Percentiles rank a stretch among this genome's conserved stretches.
phyloP scores from a whole-genome alignment of 1,284 basidiomycete genomes.

The Ceratobasidium sp. region DNA sequence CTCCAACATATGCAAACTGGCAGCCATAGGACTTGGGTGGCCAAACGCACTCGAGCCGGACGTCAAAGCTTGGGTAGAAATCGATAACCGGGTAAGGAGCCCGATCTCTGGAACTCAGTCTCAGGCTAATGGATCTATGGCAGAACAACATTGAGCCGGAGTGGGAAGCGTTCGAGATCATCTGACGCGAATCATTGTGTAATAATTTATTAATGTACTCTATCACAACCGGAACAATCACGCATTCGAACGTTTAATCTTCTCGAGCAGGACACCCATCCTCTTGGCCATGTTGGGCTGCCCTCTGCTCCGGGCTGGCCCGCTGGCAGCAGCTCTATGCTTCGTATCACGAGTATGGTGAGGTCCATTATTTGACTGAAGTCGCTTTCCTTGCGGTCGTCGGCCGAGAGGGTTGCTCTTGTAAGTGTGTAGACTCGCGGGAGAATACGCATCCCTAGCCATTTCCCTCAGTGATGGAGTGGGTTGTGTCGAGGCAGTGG shows the following conservation, averaged over 20 bases:
- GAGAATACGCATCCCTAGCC: slow-evolving; percentile 65
- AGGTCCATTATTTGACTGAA: neutral
- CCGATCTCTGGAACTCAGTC: slow-evolving; percentile 67
- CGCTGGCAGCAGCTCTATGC: neutral
- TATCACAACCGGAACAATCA: neutral
- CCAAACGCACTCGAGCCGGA: slow-evolving; percentile 63
- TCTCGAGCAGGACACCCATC: slow-evolving; percentile 73
- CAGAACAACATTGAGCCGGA: slow-evolving; percentile 58
- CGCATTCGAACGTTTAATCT: slow-evolving; percentile 23
- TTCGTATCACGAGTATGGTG: neutral
- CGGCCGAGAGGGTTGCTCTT: slow-evolving; percentile 57
- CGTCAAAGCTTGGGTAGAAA: slow-evolving; percentile 55
- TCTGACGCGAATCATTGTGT: slow-evolving; percentile 38
- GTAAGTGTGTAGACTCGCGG: slow-evolving; percentile 61
- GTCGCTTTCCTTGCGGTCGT: slow-evolving; percentile 42
- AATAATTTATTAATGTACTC: neutral
- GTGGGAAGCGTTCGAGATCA: slow-evolving; percentile 62
- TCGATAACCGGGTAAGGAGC: slow-evolving; percentile 54
- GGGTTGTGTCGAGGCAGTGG: slow-evolving; percentile 47
- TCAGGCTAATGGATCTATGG: slow-evolving; percentile 43
- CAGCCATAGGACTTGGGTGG: slow-evolving; percentile 68
- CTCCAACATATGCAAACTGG: slow-evolving; percentile 64
- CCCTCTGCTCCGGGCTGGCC: slow-evolving; percentile 51
- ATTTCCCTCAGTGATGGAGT: slow-evolving; percentile 54
- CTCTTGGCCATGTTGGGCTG: slow-evolving; percentile 81